Percentiles rank a stretch among this genome's conserved stretches.
Evolutionary conservation across 495 filamentous ascomycete species (phyloP).

Genomic region (Podospora didyma): DNA sequence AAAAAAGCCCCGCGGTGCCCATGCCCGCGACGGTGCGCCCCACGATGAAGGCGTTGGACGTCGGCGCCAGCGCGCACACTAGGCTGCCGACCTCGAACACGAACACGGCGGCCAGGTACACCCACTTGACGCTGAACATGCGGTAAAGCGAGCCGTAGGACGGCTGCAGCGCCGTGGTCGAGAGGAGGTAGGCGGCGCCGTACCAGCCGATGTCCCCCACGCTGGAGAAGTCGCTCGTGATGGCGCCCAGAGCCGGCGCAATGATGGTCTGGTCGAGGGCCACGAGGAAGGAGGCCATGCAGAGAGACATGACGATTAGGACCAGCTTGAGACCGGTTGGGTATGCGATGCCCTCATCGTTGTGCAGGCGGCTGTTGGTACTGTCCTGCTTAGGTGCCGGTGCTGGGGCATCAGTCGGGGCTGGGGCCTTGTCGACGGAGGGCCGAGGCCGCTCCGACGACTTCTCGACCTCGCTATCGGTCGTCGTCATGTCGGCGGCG

Average conservation of each 20-base stretch:
- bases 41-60: slow-evolving; percentile 47
- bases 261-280: slow-evolving; percentile 64
- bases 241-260: slow-evolving; percentile 52
- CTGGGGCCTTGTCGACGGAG: neutral
- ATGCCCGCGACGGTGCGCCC: slow-evolving; percentile 51
- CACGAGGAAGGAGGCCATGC: slow-evolving; percentile 54
- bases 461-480: slow-evolving; percentile 19
- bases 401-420: neutral
- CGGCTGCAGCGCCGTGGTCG: slow-evolving; percentile 50
- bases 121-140: slow-evolving; percentile 48
- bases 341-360: slow-evolving; percentile 29
- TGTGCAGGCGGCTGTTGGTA: slow-evolving; percentile 2
- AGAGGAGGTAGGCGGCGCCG: slow-evolving; percentile 54
- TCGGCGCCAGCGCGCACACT: slow-evolving; percentile 49
- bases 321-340: slow-evolving; percentile 42
- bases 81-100: slow-evolving; percentile 50
- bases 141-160: slow-evolving; percentile 51
- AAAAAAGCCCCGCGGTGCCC: slow-evolving; percentile 50
- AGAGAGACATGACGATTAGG: slow-evolving; percentile 48
- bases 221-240: slow-evolving; percentile 37
- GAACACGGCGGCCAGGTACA: slow-evolving; percentile 43
- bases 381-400: neutral
- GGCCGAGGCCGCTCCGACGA: neutral
- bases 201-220: slow-evolving; percentile 52
- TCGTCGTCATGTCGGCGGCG: slow-evolving; percentile 2